Base-by-base conservation (phyloP, 2,329 filamentous ascomycete genomes). In the Bipolaris cookei region DNA sequence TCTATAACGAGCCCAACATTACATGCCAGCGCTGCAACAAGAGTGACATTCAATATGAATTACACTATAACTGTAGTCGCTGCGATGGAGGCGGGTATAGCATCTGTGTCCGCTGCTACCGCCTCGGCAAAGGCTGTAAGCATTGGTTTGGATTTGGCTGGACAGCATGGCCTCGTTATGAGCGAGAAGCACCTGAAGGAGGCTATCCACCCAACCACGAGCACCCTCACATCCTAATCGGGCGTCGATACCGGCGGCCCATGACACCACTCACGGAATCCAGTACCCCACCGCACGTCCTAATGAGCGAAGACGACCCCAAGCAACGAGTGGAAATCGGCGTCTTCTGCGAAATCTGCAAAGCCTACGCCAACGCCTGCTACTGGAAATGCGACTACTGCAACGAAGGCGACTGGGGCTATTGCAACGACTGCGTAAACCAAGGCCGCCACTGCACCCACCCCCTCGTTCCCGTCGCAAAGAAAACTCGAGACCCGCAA, bases 381-480 rank as follows among this genome's bases (percentile, higher is more conserved):
- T 96, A 91, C 76, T 98, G 93, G 94, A 88, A 90, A 61, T 98
- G 94, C 74, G 86, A 90, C 57, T 75, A 83, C 23, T 98, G 94
- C 78, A 97, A 97, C 67, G 88, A 95, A 61, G 94, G 92, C 4
- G 93, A 96, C 70, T 98, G 93, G 93, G 94, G 94, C 0, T 97
- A 91, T 73, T 98, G 94, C 77, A 92, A 93, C 67, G 80, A 83
- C 58, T 98, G 94, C 64, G 91, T 97, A 28, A 93, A 94, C 57
- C 87, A 89, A 73, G 92, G 91, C 14, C 83, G 84, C 58, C 90
- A 88, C 58, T 98, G 94, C 76, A 90, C 88, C 0, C 94, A 98
- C 70, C 83, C 90, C 6, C 81, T 98, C 0, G 80, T 96, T 0
- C 91, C 93, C 0, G 80, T 96, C 42, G 85, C 88, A 0, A 89